Evolutionary conservation across 441 rosid species (phyloP).

Genomic region (Populus trichocarpa): DNA sequence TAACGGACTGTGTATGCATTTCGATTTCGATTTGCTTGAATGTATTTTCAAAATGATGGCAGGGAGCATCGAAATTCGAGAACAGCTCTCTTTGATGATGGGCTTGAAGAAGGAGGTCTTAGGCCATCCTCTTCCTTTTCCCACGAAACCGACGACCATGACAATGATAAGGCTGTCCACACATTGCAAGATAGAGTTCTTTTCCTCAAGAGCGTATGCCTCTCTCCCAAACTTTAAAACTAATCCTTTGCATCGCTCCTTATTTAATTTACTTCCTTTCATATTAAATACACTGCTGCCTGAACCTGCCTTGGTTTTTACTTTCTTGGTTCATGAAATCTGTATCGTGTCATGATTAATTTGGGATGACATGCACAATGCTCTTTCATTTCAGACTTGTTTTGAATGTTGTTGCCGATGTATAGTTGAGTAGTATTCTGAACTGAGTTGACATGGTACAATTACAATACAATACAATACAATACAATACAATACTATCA

Average conservation of each 20-base stretch:
- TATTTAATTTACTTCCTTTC: not conserved
- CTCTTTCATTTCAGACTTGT: not conserved
- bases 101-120: conserved; percentile 83
- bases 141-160: conserved; percentile 50
- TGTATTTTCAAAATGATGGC: not conserved
- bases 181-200: conserved; percentile 66
- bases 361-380: not conserved
- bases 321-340: not conserved
- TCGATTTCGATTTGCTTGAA: not conserved
- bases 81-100: conserved; percentile 63
- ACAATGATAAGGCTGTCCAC: conserved; percentile 67
- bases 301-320: not conserved
- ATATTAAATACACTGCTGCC: not conserved
- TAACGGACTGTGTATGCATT: not conserved
- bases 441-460: not conserved
- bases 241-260: not conserved
- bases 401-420: not conserved
- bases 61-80: conserved; percentile 70
- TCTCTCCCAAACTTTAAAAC: not conserved
- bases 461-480: not conserved
- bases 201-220: conserved; percentile 69
- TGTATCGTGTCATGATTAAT: not conserved
- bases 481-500: no score
- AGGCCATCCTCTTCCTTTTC: conserved; percentile 56
- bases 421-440: not conserved